A percentile compares a stretch with the other conserved stretches of the same genome.
These are phyloP conservation scores for Trypanosoma avium DNA, from an alignment of 208 protist genomes.

Conservation along the genomic window DNA sequence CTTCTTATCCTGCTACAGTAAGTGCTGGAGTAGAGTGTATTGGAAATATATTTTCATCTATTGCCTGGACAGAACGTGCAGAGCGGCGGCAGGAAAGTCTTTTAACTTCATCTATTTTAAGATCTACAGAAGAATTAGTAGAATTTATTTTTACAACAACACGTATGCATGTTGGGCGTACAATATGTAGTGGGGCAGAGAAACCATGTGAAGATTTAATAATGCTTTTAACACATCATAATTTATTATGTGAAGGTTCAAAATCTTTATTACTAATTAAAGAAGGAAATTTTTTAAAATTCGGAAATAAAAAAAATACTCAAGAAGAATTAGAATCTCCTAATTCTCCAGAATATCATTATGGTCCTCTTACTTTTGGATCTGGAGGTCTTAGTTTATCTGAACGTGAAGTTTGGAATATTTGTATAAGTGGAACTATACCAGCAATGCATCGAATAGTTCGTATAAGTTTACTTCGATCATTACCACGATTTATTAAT, in stretches of 20 bases:
- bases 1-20: slow-evolving; percentile 44
- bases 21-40: slow-evolving; percentile 55
- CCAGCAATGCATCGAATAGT: slow-evolving; percentile 41
- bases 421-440: neutral
- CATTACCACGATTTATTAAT: slow-evolving; percentile 46
- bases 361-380: neutral
- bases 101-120: slow-evolving; percentile 26
- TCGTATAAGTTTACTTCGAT: slow-evolving; percentile 38
- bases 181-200: slow-evolving; percentile 14
- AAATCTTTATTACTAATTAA: neutral
- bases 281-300: neutral
- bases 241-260: neutral
- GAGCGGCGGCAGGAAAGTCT: slow-evolving; percentile 6
- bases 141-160: slow-evolving; percentile 39
- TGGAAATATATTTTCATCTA: slow-evolving; percentile 36
- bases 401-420: slow-evolving; percentile 14
- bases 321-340: no score
- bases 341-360: neutral
- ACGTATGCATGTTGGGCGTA: slow-evolving; percentile 42
- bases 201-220: slow-evolving; percentile 20
- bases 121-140: slow-evolving; percentile 43
- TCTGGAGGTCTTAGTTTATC: slow-evolving; percentile 9
- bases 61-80: slow-evolving; percentile 32
- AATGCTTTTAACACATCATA: slow-evolving; percentile 5
- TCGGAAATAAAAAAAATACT: no score